Conservation (phyloP, 768 basidiomycete species). For the Coprinopsis sp. region DNA sequence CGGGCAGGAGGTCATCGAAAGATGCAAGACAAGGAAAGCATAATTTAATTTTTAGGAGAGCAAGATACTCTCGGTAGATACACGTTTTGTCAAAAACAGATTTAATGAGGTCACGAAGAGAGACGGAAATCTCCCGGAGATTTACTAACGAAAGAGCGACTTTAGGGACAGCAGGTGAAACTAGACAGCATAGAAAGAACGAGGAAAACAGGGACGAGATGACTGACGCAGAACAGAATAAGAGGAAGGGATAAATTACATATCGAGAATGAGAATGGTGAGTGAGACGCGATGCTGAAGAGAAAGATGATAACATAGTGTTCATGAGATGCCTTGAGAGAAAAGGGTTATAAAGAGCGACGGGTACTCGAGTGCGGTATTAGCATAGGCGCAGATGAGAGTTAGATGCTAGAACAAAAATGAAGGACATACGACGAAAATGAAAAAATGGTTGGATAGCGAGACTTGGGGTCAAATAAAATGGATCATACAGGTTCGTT, state of each 20-base stretch:
- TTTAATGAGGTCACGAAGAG: too few species aligned
- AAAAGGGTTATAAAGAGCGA: constrained; percentile 11
- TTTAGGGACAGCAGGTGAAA: too few species aligned
- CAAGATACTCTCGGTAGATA: too few species aligned
- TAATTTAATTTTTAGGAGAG: too few species aligned
- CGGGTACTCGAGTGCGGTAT: constrained; percentile 18
- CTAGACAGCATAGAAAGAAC: constrained; percentile 15
- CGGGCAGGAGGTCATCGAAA: too few species aligned
- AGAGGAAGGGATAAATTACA: constrained; percentile 14
- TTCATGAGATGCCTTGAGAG: constrained; percentile 21
- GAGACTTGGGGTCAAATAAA: constrained; percentile 9
- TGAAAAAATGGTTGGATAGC: neutral
- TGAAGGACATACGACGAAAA: neutral
- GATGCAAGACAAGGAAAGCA: too few species aligned
- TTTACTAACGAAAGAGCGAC: constrained; percentile 6
- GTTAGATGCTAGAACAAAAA: constrained; percentile 9
- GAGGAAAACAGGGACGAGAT: constrained; percentile 15
- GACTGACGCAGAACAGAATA: constrained; percentile 16
- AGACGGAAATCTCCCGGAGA: constrained; percentile 11
- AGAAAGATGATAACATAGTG: constrained; percentile 20
- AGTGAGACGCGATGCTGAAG: constrained; percentile 15
- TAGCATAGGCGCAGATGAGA: constrained; percentile 5
- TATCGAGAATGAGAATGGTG: constrained; percentile 14
- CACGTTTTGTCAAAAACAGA: too few species aligned
- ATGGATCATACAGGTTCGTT: constrained; percentile 1